Base-by-base conservation (phyloP, 2,329 filamentous ascomycete species). In the Lecanosticta acicola region DNA sequence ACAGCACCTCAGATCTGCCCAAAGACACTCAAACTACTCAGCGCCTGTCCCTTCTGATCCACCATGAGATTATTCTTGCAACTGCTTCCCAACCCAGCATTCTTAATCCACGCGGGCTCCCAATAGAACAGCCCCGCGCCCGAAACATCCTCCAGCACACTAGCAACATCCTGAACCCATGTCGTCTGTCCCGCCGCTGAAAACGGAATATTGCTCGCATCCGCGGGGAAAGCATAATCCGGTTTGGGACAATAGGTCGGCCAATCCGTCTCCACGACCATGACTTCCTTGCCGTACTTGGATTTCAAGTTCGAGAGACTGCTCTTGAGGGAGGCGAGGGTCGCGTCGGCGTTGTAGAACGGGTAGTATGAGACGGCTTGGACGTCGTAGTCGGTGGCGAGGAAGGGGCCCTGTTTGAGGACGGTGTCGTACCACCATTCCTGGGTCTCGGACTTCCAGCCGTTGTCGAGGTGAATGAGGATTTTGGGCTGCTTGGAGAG, bases 381-480 rank as follows among this genome's bases (percentile, higher is more conserved):
- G 5, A 63, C 49, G 29, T 63, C 59, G 46, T 55, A 59, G 40
- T 60, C 59, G 10, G 35, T 32, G 2, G 39, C 42, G n/a, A 43
- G 49, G 20, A 63, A 43, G 18, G 54, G 53, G 2, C 61, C 61
- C 26, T 58, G 45, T 2, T 34, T 50, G 17, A 61, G 53, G 10
- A 64, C 40, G n/a, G 49, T 49, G 39, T 60, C 57, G 45, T 61
- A 65, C 58, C 59, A 61, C 32, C 32, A 50, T 18, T 45, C 35
- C 47, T 60, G 58, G 18, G 55, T 59, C 8, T 48, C 55, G 39
- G 42, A 53, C 17, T 64, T 46, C 62, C 62, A 66, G 9, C 62
- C 63, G 16, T 66, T 61, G 43, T 63, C 61, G 8, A 64, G 50
- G 39, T 65, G 61, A 33, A 63, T 54, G 48, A 65, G 50, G 45